Evolutionary conservation across 2,329 filamentous ascomycete genomes (phyloP).

Genomic region (Talaromyces sp.): DNA sequence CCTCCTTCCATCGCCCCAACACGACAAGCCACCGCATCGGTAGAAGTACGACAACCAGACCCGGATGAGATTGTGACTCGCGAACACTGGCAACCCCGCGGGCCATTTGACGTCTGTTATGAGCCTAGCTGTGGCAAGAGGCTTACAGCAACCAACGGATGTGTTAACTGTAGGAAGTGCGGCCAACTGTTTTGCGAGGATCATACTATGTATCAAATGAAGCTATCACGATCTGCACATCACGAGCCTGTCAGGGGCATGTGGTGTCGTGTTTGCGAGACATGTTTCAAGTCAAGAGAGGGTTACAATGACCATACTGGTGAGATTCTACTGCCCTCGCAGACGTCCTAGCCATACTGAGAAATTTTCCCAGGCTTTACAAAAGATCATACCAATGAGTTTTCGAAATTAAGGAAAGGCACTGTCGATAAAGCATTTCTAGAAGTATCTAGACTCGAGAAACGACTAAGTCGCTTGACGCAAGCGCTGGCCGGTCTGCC

Average conservation of each 20-base stretch:
- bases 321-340: conserved; percentile 13
- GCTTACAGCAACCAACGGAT: conserved; percentile 72
- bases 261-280: conserved; percentile 96
- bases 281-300: conserved; percentile 95
- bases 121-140: conserved; percentile 80
- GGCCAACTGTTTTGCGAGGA: conserved; percentile 92
- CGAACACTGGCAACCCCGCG: conserved; percentile 79
- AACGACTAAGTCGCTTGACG: conserved; percentile 83
- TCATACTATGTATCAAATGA: conserved; percentile 99
- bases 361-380: conserved; percentile 45
- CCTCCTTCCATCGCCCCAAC: conserved; percentile 33
- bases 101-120: conserved; percentile 71
- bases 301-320: conserved; percentile 87
- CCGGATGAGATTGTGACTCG: conserved; percentile 86
- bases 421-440: conserved; percentile 79
- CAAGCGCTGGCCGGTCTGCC: conserved; percentile 72
- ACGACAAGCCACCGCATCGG: conserved; percentile 21
- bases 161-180: conserved; percentile 88
- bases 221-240: conserved; percentile 78
- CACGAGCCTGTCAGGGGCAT: conserved; percentile 85
- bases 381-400: conserved; percentile 66
- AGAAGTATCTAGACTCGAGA: conserved; percentile 85
- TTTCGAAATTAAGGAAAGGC: conserved; percentile 64
- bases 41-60: conserved; percentile 49
- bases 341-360: background rate